These are phyloP conservation scores for Nakaseomyces kungkrabaensis DNA, from an alignment of 1,139 yeast genomes.

Conservation along the genomic window DNA sequence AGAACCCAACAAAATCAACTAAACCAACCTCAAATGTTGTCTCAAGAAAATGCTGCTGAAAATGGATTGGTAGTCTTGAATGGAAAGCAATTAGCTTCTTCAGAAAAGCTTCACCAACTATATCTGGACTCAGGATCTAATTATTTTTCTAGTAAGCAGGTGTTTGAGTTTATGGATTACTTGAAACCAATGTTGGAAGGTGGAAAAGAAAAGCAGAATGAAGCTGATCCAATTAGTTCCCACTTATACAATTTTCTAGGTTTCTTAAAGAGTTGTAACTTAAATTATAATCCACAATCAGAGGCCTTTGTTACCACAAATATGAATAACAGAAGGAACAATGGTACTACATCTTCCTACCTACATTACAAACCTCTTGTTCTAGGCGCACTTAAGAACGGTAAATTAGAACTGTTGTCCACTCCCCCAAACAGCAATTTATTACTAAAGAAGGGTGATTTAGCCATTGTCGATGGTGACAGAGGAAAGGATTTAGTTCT, in stretches of 20 bases:
- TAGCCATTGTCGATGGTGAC: constrained; percentile 96
- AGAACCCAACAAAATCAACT: not conserved
- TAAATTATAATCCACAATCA: constrained; percentile 23
- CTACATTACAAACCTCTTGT: constrained; percentile 38
- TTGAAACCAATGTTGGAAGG: constrained; percentile 14
- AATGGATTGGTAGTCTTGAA: constrained; percentile 20
- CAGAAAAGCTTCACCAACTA: constrained; percentile 20
- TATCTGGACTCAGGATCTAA: constrained; percentile 25
- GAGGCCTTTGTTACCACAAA: constrained; percentile 12
- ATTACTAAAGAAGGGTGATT: constrained; percentile 53
- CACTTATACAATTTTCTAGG: constrained; percentile 11
- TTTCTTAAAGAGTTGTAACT: constrained; percentile 22
- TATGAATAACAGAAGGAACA: not conserved
- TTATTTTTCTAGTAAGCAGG: constrained; percentile 23
- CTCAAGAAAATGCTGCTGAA: constrained; percentile 7
- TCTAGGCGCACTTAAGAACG: constrained; percentile 77
- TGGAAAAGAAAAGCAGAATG: not conserved
- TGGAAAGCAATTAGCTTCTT: constrained; percentile 20
- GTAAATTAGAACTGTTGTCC: constrained; percentile 75
- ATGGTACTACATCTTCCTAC: constrained; percentile 8
- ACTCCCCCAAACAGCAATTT: constrained; percentile 44
- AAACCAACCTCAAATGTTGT: not conserved
- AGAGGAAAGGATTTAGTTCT: constrained; percentile 87
- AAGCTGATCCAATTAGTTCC: constrained; percentile 2
- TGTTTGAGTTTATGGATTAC: constrained; percentile 21